Evolutionary conservation across 345 rosid species (phyloP).

Genomic region (Eucalyptus polyanthemos): DNA sequence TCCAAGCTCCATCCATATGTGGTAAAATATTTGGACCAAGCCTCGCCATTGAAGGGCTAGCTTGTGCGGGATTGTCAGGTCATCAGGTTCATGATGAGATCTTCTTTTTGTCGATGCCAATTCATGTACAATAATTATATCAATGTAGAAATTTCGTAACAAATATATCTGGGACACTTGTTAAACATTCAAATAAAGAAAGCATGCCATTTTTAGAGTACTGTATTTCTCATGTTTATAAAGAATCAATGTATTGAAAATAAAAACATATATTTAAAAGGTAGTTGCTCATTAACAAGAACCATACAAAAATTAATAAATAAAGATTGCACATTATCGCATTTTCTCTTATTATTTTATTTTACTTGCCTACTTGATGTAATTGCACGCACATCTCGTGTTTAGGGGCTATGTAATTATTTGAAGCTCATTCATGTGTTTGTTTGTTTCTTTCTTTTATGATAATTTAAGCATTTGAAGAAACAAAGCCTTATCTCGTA

Average conservation of each 20-base stretch:
- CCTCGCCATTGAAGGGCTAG: not conserved
- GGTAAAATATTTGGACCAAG: not conserved
- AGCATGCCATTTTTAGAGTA: not conserved
- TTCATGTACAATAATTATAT: not conserved
- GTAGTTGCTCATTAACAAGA: not conserved
- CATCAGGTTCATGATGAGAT: not conserved
- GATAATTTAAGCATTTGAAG: not conserved
- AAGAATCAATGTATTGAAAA: not conserved
- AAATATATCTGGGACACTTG: not conserved
- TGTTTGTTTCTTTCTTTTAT: too few species aligned
- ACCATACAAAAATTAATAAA: not conserved
- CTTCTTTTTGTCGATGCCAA: not conserved
- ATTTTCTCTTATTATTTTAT: not conserved
- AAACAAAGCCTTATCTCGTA: not conserved
- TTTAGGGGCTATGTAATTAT: not conserved
- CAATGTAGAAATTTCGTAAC: not conserved
- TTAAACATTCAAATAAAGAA: not conserved
- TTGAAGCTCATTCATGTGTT: not conserved
- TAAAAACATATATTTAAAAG: not conserved
- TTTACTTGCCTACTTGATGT: not conserved
- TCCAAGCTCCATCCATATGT: not conserved
- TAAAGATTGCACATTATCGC: not conserved
- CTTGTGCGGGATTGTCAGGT: not conserved
- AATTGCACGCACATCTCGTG: not conserved
- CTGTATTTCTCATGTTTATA: not conserved